Evolutionary conservation across 352 stramenopile genomes (phyloP).

Genomic region (Pythium pectinolyticum): DNA sequence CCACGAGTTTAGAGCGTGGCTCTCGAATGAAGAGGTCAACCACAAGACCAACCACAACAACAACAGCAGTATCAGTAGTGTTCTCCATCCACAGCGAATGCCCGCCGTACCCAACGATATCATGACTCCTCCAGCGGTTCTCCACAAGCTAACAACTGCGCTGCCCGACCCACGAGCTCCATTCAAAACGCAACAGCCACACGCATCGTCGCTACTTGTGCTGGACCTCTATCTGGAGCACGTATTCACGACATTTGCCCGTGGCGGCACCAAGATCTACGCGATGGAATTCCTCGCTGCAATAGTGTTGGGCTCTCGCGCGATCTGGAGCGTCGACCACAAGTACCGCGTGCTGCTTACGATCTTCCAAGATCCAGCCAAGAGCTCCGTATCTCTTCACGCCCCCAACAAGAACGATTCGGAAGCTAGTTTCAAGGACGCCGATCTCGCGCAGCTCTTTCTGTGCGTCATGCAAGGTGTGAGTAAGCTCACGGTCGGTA

Average conservation of each 20-base stretch:
- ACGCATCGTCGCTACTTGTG: conserved; percentile 22
- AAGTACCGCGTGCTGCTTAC: conserved; percentile 54
- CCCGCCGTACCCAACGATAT: conserved; percentile 35
- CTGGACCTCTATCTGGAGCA: conserved; percentile 60
- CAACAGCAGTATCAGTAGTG: background rate
- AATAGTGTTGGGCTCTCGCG: conserved; percentile 53
- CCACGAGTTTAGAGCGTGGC: conserved; percentile 51
- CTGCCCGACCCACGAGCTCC: background rate
- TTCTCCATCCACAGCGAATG: conserved; percentile 12
- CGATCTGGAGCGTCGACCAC: conserved; percentile 62
- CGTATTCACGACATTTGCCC: conserved; percentile 57
- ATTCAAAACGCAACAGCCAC: conserved; percentile 10
- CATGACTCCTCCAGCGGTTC: conserved; percentile 42
- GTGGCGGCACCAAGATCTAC: conserved; percentile 35
- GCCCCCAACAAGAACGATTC: too few relatives aligned
- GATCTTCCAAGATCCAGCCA: conserved; percentile 51
- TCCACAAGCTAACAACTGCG: too few relatives aligned
- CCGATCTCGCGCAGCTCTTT: conserved; percentile 53
- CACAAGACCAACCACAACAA: too few relatives aligned
- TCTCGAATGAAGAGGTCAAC: conserved; percentile 25
- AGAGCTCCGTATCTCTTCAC: conserved; percentile 21
- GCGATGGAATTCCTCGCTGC: conserved; percentile 63
- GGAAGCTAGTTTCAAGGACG: conserved; percentile 64
- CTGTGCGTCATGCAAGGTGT: conserved; percentile 62
- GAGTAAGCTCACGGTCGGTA: conserved; percentile 46